Conservation (phyloP, 2,329 filamentous ascomycete genomes). For the Diaporthe destruens region DNA sequence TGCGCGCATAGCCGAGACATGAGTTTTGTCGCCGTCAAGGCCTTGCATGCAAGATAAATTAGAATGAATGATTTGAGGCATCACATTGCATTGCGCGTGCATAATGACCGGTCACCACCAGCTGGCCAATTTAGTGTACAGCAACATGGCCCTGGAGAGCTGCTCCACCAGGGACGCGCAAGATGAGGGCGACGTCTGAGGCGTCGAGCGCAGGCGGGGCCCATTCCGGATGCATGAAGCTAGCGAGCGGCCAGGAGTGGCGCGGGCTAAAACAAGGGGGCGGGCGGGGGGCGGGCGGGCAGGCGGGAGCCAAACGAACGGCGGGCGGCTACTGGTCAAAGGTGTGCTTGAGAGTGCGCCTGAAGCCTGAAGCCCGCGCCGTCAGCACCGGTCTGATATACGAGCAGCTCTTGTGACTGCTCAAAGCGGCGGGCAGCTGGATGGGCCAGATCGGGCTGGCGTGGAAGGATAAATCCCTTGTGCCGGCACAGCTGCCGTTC, state of each 20-base stretch:
- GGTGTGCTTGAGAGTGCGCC: not conserved
- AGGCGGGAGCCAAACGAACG: not conserved
- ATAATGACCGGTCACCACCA: not conserved
- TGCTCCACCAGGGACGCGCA: not conserved
- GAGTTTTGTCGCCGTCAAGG: not conserved
- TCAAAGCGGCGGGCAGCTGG: too few species aligned
- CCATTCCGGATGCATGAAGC: conserved; percentile 9
- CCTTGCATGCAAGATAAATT: not conserved
- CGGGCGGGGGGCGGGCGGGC: not conserved
- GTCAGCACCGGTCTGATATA: not conserved
- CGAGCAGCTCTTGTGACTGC: too few species aligned
- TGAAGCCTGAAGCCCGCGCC: not conserved
- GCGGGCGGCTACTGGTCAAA: conserved; percentile 13
- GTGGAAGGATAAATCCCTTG: too few species aligned
- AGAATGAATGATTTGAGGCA: conserved; percentile 14
- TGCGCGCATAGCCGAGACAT: not conserved
- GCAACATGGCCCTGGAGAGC: not conserved
- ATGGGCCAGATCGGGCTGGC: too few species aligned
- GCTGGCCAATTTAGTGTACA: not conserved
- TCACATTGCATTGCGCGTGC: conserved; percentile 8
- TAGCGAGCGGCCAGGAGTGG: conserved; percentile 9
- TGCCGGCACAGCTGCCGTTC: too few species aligned
- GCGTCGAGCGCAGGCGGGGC: not conserved
- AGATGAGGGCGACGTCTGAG: not conserved
- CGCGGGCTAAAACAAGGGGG: conserved; percentile 8